A percentile compares a stretch with the other conserved stretches of the same genome.
phyloP scores from a whole-genome alignment of 768 basidiomycete genomes.

The Flagelloscypha sp. region DNA sequence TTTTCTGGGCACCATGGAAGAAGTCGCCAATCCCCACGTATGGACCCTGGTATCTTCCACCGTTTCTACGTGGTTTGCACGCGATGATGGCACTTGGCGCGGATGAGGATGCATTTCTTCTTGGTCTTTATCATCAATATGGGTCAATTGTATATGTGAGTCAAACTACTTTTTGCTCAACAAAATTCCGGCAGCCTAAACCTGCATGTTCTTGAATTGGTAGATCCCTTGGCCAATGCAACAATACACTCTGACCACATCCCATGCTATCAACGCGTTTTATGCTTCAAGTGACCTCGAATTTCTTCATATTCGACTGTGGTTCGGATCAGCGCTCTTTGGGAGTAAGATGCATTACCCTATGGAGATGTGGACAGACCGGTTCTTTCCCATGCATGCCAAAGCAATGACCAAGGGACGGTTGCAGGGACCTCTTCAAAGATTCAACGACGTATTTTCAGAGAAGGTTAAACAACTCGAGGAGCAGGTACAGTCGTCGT shows the following conservation, averaged over 20 bases:
- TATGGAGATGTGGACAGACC: background rate
- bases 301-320: background rate
- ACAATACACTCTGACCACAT: background rate
- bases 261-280: background rate
- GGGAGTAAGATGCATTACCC: background rate
- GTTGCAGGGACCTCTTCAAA: background rate
- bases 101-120: background rate
- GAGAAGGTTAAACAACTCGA: background rate
- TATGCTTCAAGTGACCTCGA: background rate
- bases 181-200: too few relatives aligned
- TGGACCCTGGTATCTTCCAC: background rate
- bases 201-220: too few relatives aligned
- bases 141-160: background rate
- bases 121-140: background rate
- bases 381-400: background rate
- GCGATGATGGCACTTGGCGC: background rate
- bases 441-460: background rate
- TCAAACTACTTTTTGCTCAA: too few relatives aligned
- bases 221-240: background rate
- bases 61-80: background rate
- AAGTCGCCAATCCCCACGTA: too few relatives aligned
- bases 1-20: too few relatives aligned
- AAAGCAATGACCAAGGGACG: background rate
- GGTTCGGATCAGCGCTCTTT: background rate
- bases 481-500: background rate